phyloP scores from a whole-genome alignment of 2,329 filamentous ascomycete species.

The Phyllosticta citriasiana region DNA sequence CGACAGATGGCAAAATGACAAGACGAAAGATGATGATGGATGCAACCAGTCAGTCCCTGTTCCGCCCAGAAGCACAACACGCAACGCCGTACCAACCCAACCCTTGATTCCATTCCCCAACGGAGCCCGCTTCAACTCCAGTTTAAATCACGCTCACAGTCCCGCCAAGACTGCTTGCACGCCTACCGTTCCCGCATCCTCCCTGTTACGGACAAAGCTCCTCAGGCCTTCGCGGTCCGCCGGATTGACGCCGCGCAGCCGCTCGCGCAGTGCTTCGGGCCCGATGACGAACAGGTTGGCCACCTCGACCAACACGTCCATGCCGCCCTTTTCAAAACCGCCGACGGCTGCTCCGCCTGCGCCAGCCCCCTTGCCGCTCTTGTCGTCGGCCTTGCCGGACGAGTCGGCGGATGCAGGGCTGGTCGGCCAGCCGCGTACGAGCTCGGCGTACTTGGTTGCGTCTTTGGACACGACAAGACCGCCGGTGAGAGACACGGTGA shows the following conservation, averaged over 20 bases:
- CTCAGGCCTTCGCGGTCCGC: constrained; percentile 52
- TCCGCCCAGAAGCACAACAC: not conserved
- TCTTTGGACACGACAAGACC: constrained; percentile 95
- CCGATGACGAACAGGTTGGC: constrained; percentile 94
- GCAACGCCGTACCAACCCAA: not conserved
- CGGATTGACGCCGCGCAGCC: constrained; percentile 34
- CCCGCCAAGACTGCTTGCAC: constrained; percentile 73
- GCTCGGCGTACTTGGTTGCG: constrained; percentile 82
- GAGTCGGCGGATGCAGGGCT: constrained; percentile 46
- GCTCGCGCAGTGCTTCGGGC: constrained; percentile 42
- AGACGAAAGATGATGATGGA: not conserved
- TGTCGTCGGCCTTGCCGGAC: constrained; percentile 33
- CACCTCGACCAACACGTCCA: constrained; percentile 86
- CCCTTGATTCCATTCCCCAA: not conserved
- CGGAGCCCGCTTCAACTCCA: not conserved
- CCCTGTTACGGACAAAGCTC: constrained; percentile 73
- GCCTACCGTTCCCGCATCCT: constrained; percentile 70
- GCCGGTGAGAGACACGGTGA: constrained; percentile 83
- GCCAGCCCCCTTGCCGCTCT: constrained; percentile 19
- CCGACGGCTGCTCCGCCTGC: constrained; percentile 26
- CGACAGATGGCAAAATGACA: not conserved
- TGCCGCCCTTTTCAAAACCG: constrained; percentile 41
- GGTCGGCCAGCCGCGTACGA: constrained; percentile 68
- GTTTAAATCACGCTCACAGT: constrained; percentile 32
- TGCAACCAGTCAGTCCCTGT: not conserved